Base-by-base conservation (phyloP, 2,329 filamentous ascomycete species). In the Periconia macrospinosa region DNA sequence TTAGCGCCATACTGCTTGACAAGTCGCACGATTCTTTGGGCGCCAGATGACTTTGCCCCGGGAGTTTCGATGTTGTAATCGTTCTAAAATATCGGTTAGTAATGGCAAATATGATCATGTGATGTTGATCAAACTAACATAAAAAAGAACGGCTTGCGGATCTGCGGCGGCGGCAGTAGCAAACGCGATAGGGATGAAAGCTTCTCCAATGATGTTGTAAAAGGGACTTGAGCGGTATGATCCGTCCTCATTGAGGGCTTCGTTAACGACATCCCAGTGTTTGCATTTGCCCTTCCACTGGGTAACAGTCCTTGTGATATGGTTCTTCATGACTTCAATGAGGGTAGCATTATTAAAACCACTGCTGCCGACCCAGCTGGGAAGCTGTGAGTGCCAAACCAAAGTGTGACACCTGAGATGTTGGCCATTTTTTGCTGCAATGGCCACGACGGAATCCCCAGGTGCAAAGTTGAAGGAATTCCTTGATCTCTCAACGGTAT, bases 51-150 rank as follows among this genome's bases (percentile, higher is more conserved):
- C 55, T 78, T 78, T 48, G 61, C 47, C 5, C 74, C 69, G 2
- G 68, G 59, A 33, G 62, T 70, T 51, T 78, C 76, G 50, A 78
- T 75, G 62, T 74, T 76, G 62, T 77, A 79, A 58, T 78, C 75
- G 60, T 78, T 78, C 58, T 76, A 76, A 63, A 76, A 78, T 8
- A 3, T 27, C 23, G 23, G 23, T 3, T 27, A 8, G 23, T 8
- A 27, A 27, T 5, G 23, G 3, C 23, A 27, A 8, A 3, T 27
- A 5, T 5, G 8, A 3, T 27, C 23, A 27, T 5, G 23, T 8
- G 8, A 8, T 3, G 23, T 3, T 27, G 3, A 27, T 27, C 23
- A 27, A 27, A 27, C 23, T 27, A 27, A 27, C 23, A 27, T n/a
- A n/a, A n/a, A n/a, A n/a, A n/a, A n/a, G n/a, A n/a, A n/a, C n/a